phyloP scores from a whole-genome alignment of 2,329 filamentous ascomycete genomes.

The Chaetomium sp. region DNA sequence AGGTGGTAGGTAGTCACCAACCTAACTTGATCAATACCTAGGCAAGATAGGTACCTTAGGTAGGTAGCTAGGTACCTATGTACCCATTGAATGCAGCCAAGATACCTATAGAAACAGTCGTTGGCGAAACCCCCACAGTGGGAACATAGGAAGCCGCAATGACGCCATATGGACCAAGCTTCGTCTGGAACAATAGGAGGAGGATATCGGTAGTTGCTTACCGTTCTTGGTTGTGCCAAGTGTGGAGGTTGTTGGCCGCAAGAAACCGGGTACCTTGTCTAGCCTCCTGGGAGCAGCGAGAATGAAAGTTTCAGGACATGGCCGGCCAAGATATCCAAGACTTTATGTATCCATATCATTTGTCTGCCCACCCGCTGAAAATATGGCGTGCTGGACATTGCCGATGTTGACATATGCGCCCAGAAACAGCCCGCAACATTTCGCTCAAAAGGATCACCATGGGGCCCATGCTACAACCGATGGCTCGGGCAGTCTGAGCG shows the following conservation, averaged over 20 bases:
- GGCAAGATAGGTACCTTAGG: too few relatives aligned
- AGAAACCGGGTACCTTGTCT: not conserved
- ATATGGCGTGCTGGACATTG: conserved; percentile 14
- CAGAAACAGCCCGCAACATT: conserved; percentile 4
- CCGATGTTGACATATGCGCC: conserved; percentile 14
- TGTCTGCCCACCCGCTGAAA: not conserved
- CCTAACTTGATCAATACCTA: too few relatives aligned
- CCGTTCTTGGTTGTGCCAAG: not conserved
- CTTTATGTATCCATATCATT: not conserved
- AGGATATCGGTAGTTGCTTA: not conserved
- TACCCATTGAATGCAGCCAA: not conserved
- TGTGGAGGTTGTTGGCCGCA: not conserved
- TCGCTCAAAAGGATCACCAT: not conserved
- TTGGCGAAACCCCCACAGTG: not conserved
- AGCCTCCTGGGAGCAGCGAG: not conserved
- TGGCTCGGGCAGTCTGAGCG: not conserved
- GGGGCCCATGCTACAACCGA: not conserved
- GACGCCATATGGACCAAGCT: conserved; percentile 13
- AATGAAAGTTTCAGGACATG: not conserved
- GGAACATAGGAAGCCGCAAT: not conserved
- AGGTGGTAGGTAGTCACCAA: too few relatives aligned
- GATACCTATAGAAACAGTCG: not conserved
- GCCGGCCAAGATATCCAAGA: conserved; percentile 1
- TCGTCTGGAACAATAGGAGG: not conserved
- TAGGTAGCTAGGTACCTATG: too few relatives aligned